Percentiles rank a stretch among this genome's conserved stretches.
phyloP scores from a whole-genome alignment of 164 flowering plant genomes.

The Vitis vinifera region ASM3070453v1 NC_081818.1:23096501-23097000 shows the following conservation, averaged over 20 bases:
- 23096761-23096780: constrained; percentile 39
- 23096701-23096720: constrained; percentile 54
- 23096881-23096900: constrained; percentile 75
- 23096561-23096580: constrained; percentile 57
- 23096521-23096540: constrained; percentile 78
- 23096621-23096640: constrained; percentile 56
- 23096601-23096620: constrained; percentile 43
- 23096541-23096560: constrained; percentile 42
- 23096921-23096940: constrained; percentile 41
- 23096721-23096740: constrained; percentile 44
- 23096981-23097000: constrained; percentile 84
- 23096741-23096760: constrained; percentile 19
- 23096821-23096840: constrained; percentile 56
- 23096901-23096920: constrained; percentile 35
- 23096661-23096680: constrained; percentile 46
- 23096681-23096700: constrained; percentile 40
- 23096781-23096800: constrained; percentile 70
- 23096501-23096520: constrained; percentile 60
- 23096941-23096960: constrained; percentile 52
- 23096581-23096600: constrained; percentile 33
- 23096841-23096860: constrained; percentile 77
- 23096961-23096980: constrained; percentile 53
- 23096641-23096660: constrained; percentile 55
- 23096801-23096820: constrained; percentile 71
- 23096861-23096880: constrained; percentile 80